A percentile compares a stretch with the other conserved stretches of the same genome.
These are phyloP conservation scores for Flaveria ramosissima DNA, from an alignment of 129 eudicot species.

Conservation along the genomic window DNA sequence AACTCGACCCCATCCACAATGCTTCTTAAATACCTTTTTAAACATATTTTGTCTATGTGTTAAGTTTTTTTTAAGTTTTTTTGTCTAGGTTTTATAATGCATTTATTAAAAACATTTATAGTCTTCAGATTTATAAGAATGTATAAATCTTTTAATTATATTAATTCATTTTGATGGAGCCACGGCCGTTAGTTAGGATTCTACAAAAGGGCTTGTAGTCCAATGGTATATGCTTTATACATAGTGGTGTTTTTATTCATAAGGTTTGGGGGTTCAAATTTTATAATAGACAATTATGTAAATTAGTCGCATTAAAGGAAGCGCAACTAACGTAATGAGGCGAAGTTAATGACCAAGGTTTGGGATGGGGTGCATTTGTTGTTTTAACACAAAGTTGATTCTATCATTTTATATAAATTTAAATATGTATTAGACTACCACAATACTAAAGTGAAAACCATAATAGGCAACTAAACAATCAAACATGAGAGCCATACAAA, in stretches of 20 bases:
- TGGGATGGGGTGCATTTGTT: too few relatives aligned
- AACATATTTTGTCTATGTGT: background rate
- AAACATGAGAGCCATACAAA: background rate
- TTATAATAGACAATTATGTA: too few relatives aligned
- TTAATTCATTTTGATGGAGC: too few relatives aligned
- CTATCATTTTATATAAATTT: background rate
- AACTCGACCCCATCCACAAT: slow-evolving; percentile 33
- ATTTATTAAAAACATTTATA: background rate
- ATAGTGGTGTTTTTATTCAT: too few relatives aligned
- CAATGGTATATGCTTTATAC: too few relatives aligned
- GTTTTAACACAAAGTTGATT: too few relatives aligned
- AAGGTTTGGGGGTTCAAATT: too few relatives aligned
- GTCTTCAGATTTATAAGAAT: background rate
- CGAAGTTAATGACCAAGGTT: too few relatives aligned
- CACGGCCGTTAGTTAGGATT: background rate
- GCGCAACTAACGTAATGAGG: too few relatives aligned
- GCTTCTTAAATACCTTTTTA: background rate
- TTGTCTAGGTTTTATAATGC: background rate
- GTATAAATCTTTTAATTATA: too few relatives aligned
- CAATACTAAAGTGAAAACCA: background rate
- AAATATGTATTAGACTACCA: background rate
- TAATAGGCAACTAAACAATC: background rate
- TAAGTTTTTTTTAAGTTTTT: background rate
- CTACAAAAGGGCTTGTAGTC: too few relatives aligned
- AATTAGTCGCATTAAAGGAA: too few relatives aligned